Evolutionary conservation across 768 basidiomycete genomes (phyloP), one percentile per base, ranked within the genome.

Genomic region (Panellus pusillus): DNA sequence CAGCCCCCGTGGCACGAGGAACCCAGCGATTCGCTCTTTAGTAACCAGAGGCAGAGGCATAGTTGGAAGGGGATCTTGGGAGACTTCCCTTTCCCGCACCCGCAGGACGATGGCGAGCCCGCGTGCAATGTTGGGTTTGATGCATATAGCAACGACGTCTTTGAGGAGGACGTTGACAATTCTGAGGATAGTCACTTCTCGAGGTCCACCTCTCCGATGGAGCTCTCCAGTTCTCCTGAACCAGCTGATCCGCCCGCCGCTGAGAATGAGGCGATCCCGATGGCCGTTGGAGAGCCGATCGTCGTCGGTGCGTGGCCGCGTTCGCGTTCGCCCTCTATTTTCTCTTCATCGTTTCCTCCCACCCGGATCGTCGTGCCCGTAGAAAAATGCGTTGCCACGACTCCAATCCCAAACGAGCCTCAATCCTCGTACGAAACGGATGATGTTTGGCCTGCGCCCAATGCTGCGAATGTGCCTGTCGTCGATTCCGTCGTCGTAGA

Each of bases 231-330:
- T 43, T 60, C 59, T 38, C 59, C 55, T 32, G 59, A 60, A 27
- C 59, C 58, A 13, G 39, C 52, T 47, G 50, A 44, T 19, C 44
- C 45, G 7, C 53, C 53, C 18, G 37, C 35, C 18, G 42, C 3
- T 29, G 19, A 15, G 55, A 44, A 37, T 37, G 47, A 50, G 13
- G 49, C 45, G 20, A 29, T 9, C 19, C 19, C 13, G 19, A 18
- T 45, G 7, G 61, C 60, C 28, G 53, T 62, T 14, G 27, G 57
- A 6, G 79, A 79, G 18, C 76, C 74, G 19, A 61, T 61, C 38
- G 58, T 78, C 7, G 61, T 79, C 12, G 77, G 75, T 20, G 75
- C 75, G 24, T 79, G 76, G 73, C 74, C 78, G 11, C 58, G 53
- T 50, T 74, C 72, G 11, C 69, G 70, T 39, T 68, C 66, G n/a